Percentiles rank a stretch among this genome's conserved stretches.
phyloP scores from a whole-genome alignment of 495 filamentous ascomycete species.

The Aspergillus diversus region DNA sequence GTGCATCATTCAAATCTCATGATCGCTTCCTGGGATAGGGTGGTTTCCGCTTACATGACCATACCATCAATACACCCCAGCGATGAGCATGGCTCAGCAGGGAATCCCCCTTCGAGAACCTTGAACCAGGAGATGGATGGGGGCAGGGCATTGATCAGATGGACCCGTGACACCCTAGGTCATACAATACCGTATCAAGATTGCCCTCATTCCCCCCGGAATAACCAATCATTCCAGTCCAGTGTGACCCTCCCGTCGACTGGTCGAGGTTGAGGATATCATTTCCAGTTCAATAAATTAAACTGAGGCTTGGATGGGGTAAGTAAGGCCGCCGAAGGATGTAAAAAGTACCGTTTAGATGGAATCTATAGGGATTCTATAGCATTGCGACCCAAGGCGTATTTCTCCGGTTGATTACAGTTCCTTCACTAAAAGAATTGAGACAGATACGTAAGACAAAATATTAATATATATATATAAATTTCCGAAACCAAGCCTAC shows the following conservation, averaged over 20 bases:
- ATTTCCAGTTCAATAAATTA: slow-evolving; percentile 2
- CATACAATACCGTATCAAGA: slow-evolving; percentile 25
- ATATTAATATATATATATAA: too few species aligned
- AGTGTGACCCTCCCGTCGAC: slow-evolving; percentile 27
- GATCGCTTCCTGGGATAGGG: slow-evolving; percentile 26
- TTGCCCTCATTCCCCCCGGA: slow-evolving; percentile 8
- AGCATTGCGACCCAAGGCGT: slow-evolving; percentile 8
- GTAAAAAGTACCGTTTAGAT: slow-evolving; percentile 15
- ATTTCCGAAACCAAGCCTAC: too few species aligned
- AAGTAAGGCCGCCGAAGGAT: not conserved
- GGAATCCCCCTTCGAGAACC: not conserved
- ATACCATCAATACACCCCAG: slow-evolving; percentile 18
- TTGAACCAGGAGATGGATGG: slow-evolving; percentile 10
- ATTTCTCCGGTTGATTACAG: not conserved
- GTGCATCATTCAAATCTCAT: slow-evolving; percentile 27
- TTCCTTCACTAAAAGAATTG: too few species aligned
- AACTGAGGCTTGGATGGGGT: not conserved
- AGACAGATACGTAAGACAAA: too few species aligned
- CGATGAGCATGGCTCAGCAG: slow-evolving; percentile 7
- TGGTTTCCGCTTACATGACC: slow-evolving; percentile 21
- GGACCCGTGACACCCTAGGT: slow-evolving; percentile 21
- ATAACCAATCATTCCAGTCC: slow-evolving; percentile 16
- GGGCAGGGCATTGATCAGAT: slow-evolving; percentile 31
- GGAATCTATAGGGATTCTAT: not conserved
- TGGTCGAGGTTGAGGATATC: slow-evolving; percentile 12